Conservation (phyloP, 1,139 yeast species). For the Eremothecium gossypii region DNA sequence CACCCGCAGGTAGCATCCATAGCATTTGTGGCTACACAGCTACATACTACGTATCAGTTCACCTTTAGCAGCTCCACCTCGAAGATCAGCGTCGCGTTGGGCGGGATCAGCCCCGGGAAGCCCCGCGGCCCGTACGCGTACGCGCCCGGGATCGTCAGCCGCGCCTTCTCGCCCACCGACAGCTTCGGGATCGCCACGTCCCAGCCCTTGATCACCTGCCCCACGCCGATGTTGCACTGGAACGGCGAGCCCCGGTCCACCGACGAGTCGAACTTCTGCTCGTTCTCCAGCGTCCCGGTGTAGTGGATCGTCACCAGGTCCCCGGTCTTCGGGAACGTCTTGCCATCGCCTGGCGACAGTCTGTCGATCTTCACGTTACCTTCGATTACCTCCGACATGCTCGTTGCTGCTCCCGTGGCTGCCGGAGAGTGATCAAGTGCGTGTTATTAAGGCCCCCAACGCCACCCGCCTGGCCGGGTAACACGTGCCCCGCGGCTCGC, state of each 20-base stretch:
- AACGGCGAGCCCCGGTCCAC: conserved; percentile 91
- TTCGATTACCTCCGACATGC: conserved; percentile 31
- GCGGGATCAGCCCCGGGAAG: conserved; percentile 93
- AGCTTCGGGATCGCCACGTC: conserved; percentile 85
- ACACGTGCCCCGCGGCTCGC: too few relatives aligned
- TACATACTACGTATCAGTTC: conserved; percentile 37
- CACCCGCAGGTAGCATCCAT: neutral
- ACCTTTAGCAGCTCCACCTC: conserved; percentile 86
- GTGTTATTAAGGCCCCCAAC: too few relatives aligned
- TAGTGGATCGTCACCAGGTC: conserved; percentile 89
- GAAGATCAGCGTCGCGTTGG: conserved; percentile 85
- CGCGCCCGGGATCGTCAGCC: conserved; percentile 83
- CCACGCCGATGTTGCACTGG: conserved; percentile 88
- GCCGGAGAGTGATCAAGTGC: neutral
- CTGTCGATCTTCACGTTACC: conserved; percentile 36
- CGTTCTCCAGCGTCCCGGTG: conserved; percentile 89
- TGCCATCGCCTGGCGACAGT: conserved; percentile 53
- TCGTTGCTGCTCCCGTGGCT: conserved; percentile 1
- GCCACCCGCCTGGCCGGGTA: too few relatives aligned
- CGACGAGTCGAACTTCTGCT: conserved; percentile 91
- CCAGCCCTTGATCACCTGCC: conserved; percentile 96
- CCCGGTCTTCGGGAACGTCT: conserved; percentile 75
- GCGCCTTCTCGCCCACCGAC: conserved; percentile 86
- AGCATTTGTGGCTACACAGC: too few relatives aligned
- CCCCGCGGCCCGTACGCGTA: conserved; percentile 94